Evolutionary conservation across 495 filamentous ascomycete genomes (phyloP), one percentile per base, ranked within the genome.

Genomic region (Trichoderma orchidacearum): DNA sequence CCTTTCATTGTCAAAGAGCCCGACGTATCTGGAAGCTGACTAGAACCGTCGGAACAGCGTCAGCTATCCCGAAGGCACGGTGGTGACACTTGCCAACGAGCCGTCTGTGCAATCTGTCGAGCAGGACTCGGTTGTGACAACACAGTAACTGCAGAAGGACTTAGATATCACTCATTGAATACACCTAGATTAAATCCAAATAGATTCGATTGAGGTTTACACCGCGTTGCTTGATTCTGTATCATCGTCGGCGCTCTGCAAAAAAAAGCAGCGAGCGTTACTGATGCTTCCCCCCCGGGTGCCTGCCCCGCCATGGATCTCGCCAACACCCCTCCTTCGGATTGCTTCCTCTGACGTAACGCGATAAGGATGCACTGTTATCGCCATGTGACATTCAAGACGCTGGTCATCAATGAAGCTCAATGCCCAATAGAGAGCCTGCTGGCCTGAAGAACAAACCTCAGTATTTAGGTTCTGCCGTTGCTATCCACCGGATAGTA

Each of bases 81-180:
- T 94, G 15, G 59, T 63, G 3, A 78, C 80, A 2, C 72, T 96
- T 53, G 72, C 81, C 59, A 73, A 70, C 25, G 76, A 81, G 69
- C 80, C 87, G 15, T 77, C 90, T 57, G 74, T 95, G 64, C 77
- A 87, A 54, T 64, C 30, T 32, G 84, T 95, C 30, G 92, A 97
- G 75, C 57, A 66, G 59, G 89, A 96, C 67, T 67, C 70, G 6
- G 80, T 81, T 59, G 80, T 94, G 17, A 81, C 59, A 59, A 94
- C 80, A 13, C 86, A 93, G 75, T 90, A 80, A 64, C 63, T 61
- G 51, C 7, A 23, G 45, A n/a, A n/a, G n/a, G n/a, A n/a, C n/a
- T n/a, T n/a, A n/a, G n/a, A n/a, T n/a, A n/a, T n/a, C n/a, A n/a
- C n/a, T n/a, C n/a, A n/a, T n/a, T n/a, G n/a, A n/a, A n/a, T n/a